A percentile compares a stretch with the other conserved stretches of the same genome.
phyloP scores from a whole-genome alignment of 495 filamentous ascomycete species.

The Lepraria neglecta region DNA sequence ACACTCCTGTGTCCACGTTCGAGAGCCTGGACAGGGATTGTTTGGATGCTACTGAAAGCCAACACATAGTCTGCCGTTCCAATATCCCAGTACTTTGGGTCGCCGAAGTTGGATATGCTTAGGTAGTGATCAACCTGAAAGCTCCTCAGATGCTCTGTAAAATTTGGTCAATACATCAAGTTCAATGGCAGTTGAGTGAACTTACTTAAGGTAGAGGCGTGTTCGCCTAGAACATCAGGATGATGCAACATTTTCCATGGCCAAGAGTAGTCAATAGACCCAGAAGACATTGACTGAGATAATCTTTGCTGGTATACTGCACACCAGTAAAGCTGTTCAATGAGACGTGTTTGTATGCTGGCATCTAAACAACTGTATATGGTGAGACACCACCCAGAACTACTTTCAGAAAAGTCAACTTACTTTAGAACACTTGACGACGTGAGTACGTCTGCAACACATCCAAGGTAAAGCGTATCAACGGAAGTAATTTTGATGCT shows the following conservation, averaged over 20 bases:
- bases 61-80: constrained; percentile 17
- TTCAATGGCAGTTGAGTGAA: no score
- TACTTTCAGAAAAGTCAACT: background rate
- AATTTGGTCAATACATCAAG: background rate
- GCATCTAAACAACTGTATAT: constrained; percentile 13
- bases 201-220: constrained; percentile 2
- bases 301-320: constrained; percentile 21
- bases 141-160: constrained; percentile 9
- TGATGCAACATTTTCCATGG: constrained; percentile 19
- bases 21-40: background rate
- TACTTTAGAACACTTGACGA: constrained; percentile 15
- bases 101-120: constrained; percentile 15
- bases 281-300: background rate
- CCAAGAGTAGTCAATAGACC: constrained; percentile 17
- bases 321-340: constrained; percentile 21
- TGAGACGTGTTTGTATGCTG: constrained; percentile 3
- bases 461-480: constrained; percentile 17
- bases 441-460: constrained; percentile 12
- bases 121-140: constrained; percentile 20
- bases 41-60: constrained; percentile 14
- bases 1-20: constrained; percentile 10
- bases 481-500: background rate
- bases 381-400: background rate
- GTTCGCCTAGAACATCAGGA: background rate
- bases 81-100: constrained; percentile 21